Evolutionary conservation across 345 rosid species (phyloP).

Genomic region (Boechera stricta): DNA sequence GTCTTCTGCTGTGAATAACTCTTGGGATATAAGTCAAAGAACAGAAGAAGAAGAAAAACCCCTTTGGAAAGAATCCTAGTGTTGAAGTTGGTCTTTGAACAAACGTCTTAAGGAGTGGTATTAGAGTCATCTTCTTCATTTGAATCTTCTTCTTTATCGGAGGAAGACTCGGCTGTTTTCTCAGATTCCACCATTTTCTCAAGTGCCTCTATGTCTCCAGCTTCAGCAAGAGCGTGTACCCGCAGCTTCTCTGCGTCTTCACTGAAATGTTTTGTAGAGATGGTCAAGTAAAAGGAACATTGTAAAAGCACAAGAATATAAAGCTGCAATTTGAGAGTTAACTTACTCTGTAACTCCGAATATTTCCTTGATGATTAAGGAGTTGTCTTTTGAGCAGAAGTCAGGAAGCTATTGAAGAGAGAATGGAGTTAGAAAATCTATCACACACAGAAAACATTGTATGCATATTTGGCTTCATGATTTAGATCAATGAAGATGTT

Average conservation of each 20-base stretch:
- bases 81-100: conserved; percentile 1
- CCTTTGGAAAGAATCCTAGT: conserved; percentile 21
- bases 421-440: conserved; percentile 19
- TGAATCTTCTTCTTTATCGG: conserved; percentile 63
- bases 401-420: conserved; percentile 74
- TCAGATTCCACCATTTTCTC: conserved; percentile 82
- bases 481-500: background rate
- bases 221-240: conserved; percentile 74
- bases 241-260: conserved; percentile 85
- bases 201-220: conserved; percentile 82
- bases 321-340: background rate
- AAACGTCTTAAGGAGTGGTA: conserved; percentile 13
- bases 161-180: conserved; percentile 61
- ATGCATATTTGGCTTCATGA: conserved; percentile 11
- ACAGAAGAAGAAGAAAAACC: background rate
- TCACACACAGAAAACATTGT: background rate
- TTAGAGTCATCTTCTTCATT: conserved; percentile 34
- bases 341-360: conserved; percentile 94
- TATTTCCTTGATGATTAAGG: conserved; percentile 87
- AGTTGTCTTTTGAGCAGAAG: conserved; percentile 76
- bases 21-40: conserved; percentile 8
- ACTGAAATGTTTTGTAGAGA: conserved; percentile 48
- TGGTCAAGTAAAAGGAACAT: background rate
- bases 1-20: conserved; percentile 23
- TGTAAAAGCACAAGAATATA: background rate